Conservation (phyloP, 495 filamentous ascomycete species). For the Chaetomium cochliodes region DNA sequence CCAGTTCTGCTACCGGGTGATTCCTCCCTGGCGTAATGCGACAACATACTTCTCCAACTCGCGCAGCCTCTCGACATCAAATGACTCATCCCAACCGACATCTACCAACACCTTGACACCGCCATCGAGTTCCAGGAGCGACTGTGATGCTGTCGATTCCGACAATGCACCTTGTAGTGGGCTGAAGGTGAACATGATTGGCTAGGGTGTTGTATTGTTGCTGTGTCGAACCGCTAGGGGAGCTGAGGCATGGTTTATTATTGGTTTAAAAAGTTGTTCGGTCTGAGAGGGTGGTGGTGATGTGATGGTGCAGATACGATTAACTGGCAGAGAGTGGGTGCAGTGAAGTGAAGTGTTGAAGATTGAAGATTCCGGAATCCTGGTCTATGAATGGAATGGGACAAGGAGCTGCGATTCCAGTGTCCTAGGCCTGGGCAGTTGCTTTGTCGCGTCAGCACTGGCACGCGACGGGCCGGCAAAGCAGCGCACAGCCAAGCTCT, state of each 20-base stretch:
- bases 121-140: conserved; percentile 91
- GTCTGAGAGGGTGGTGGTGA: not conserved
- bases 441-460: conserved; percentile 25
- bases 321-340: not conserved
- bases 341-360: not conserved
- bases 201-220: not conserved
- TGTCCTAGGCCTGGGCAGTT: not conserved
- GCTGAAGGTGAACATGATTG: conserved; percentile 88
- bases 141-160: conserved; percentile 82
- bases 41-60: conserved; percentile 76
- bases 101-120: conserved; percentile 93
- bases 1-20: not conserved
- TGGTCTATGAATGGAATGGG: not conserved
- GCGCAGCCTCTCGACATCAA: conserved; percentile 74
- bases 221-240: conserved; percentile 9
- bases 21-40: not conserved
- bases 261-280: not conserved
- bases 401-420: not conserved
- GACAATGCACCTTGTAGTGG: conserved; percentile 89
- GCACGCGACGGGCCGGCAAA: conserved; percentile 16
- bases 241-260: conserved; percentile 17
- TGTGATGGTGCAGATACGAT: not conserved
- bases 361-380: not conserved
- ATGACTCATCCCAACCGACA: conserved; percentile 92
- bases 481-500: not conserved